Evolutionary conservation across 2,329 filamentous ascomycete genomes (phyloP).

Genomic region (Calonectria leucothoes): DNA sequence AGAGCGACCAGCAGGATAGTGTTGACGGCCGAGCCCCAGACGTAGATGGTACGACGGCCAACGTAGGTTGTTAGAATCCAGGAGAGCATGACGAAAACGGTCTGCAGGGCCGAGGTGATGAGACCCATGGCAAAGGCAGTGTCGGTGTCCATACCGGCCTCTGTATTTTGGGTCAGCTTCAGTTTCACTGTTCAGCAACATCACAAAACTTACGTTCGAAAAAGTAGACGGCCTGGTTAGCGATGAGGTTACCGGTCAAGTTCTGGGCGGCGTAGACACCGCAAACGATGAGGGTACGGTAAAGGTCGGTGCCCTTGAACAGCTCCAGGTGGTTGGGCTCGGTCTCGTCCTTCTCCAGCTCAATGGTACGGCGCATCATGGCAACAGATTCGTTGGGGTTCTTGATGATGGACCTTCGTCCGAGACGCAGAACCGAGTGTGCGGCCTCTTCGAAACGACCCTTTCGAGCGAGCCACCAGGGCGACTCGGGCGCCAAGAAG

Average conservation of each 20-base stretch:
- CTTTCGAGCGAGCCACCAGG: conserved; percentile 66
- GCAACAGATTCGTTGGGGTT: conserved; percentile 55
- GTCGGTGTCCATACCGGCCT: conserved; percentile 68
- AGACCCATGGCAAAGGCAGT: conserved; percentile 71
- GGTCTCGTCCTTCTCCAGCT: conserved; percentile 58
- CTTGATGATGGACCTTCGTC: conserved; percentile 38
- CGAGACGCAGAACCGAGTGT: conserved; percentile 60
- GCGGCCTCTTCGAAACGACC: conserved; percentile 56
- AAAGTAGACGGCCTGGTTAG: conserved; percentile 72
- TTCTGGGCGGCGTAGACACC: conserved; percentile 70
- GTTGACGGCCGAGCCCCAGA: conserved; percentile 69
- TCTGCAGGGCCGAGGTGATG: conserved; percentile 73
- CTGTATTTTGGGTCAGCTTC: conserved; percentile 48
- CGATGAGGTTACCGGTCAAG: conserved; percentile 70
- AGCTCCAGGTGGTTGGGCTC: conserved; percentile 62
- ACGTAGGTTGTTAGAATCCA: conserved; percentile 75
- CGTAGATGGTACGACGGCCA: conserved; percentile 73
- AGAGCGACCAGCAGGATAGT: conserved; percentile 65
- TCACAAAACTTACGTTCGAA: conserved; percentile 54
- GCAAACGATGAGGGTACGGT: conserved; percentile 67
- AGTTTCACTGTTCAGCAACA: too few relatives aligned
- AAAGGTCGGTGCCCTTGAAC: conserved; percentile 64
- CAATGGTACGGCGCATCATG: conserved; percentile 68
- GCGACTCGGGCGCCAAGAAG: conserved; percentile 61
- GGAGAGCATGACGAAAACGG: conserved; percentile 72